A percentile compares a stretch with the other conserved stretches of the same genome.
Evolutionary conservation across 2,329 filamentous ascomycete genomes (phyloP).

Genomic region (Fusarium camptoceras): DNA sequence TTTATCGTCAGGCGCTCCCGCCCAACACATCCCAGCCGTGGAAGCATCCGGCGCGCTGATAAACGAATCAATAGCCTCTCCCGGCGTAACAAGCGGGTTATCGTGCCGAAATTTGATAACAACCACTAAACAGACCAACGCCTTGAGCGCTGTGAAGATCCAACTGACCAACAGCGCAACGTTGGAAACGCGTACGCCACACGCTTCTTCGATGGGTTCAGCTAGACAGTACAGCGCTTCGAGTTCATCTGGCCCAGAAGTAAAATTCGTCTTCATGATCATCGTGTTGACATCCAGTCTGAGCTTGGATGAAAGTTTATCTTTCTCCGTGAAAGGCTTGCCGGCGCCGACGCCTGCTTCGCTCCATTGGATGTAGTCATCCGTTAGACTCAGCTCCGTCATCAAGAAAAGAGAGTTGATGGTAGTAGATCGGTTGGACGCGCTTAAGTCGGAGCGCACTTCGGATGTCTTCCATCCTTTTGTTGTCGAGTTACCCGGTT

Average conservation of each 20-base stretch:
- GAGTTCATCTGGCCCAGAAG: background rate
- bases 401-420: background rate
- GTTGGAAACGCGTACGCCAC: background rate
- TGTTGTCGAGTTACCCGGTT: fast-evolving
- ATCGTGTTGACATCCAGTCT: background rate
- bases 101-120: background rate
- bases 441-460: background rate
- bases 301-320: background rate
- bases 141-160: background rate
- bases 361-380: background rate
- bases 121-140: background rate
- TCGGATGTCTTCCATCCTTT: fast-evolving
- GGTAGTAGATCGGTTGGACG: background rate
- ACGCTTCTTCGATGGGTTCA: background rate
- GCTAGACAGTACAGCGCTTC: background rate
- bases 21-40: background rate
- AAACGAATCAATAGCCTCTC: background rate
- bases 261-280: fast-evolving
- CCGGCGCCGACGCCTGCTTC: background rate
- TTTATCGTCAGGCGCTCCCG: fast-evolving
- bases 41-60: background rate
- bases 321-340: background rate
- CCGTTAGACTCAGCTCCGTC: background rate
- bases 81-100: background rate
- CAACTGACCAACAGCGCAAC: background rate